Evolutionary conservation across 805 yeast genomes (phyloP).

Genomic region (Spathaspora arborariae): DNA sequence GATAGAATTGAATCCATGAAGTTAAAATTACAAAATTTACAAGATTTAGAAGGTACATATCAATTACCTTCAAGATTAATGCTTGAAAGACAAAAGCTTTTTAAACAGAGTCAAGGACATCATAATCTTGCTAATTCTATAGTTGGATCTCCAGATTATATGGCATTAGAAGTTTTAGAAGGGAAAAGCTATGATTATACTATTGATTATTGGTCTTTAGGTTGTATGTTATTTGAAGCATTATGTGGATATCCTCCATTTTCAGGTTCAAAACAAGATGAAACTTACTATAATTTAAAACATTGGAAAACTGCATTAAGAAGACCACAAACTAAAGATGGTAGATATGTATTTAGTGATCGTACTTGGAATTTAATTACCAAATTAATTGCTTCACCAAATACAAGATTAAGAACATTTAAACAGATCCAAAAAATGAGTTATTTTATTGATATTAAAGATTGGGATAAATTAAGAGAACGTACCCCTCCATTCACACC

Average conservation of each 20-base stretch:
- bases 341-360: constrained; percentile 88
- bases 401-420: constrained; percentile 69
- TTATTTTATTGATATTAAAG: constrained; percentile 73
- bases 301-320: constrained; percentile 86
- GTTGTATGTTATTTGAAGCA: constrained; percentile 95
- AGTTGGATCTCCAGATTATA: constrained; percentile 98
- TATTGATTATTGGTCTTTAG: constrained; percentile 98
- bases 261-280: constrained; percentile 89
- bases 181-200: constrained; percentile 93
- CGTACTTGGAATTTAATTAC: constrained; percentile 91
- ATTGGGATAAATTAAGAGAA: constrained; percentile 67
- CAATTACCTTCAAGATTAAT: constrained; percentile 66
- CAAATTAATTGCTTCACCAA: constrained; percentile 75
- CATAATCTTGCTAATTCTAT: constrained; percentile 89
- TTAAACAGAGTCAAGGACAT: constrained; percentile 76
- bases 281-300: constrained; percentile 88
- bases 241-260: constrained; percentile 97
- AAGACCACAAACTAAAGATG: constrained; percentile 89
- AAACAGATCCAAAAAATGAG: constrained; percentile 76
- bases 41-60: constrained; percentile 65
- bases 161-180: constrained; percentile 96
- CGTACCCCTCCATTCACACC: constrained; percentile 94
- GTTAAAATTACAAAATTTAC: constrained; percentile 60
- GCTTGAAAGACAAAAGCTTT: constrained; percentile 82
- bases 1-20: constrained; percentile 94